These are phyloP conservation scores for Exophiala oligosperma DNA, from an alignment of 2,329 filamentous ascomycete genomes.

Conservation along the genomic window DNA sequence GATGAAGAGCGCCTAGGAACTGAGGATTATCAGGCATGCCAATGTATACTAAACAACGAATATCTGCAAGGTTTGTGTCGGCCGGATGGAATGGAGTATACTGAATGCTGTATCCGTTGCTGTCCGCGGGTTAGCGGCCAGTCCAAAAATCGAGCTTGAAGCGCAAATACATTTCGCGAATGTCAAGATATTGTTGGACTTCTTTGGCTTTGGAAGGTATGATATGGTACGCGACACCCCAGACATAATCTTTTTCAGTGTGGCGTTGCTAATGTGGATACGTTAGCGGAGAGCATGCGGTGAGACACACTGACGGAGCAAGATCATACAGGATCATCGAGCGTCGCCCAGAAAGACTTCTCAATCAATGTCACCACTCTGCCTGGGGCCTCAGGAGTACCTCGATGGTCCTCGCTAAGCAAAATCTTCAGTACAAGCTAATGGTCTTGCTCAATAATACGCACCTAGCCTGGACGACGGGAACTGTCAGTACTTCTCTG, in stretches of 20 bases:
- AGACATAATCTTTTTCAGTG: conserved; percentile 61
- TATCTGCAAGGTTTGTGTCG: conserved; percentile 34
- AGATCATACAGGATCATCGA: conserved; percentile 61
- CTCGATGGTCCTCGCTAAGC: conserved; percentile 85
- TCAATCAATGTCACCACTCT: conserved; percentile 92
- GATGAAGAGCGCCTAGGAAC: conserved; percentile 67
- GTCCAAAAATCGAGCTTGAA: neutral
- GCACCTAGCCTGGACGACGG: conserved; percentile 26
- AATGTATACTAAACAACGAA: conserved; percentile 79
- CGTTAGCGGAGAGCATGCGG: conserved; percentile 19
- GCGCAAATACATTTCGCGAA: conserved; percentile 70
- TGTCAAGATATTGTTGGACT: conserved; percentile 88
- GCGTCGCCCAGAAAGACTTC: conserved; percentile 74
- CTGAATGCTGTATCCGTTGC: conserved; percentile 91
- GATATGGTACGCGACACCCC: conserved; percentile 93
- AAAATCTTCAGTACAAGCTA: conserved; percentile 5
- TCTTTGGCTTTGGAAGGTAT: conserved; percentile 68
- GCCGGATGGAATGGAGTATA: conserved; percentile 79
- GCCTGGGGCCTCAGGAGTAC: conserved; percentile 82
- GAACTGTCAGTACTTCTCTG: conserved; percentile 10
- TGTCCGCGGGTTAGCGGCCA: conserved; percentile 10
- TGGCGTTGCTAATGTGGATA: conserved; percentile 46
- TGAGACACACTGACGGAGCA: neutral
- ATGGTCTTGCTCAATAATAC: conserved; percentile 6
- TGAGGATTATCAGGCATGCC: conserved; percentile 91